Base-by-base conservation (phyloP, 148 eudicot genomes). In the Rhododendron ovatum region DNA sequence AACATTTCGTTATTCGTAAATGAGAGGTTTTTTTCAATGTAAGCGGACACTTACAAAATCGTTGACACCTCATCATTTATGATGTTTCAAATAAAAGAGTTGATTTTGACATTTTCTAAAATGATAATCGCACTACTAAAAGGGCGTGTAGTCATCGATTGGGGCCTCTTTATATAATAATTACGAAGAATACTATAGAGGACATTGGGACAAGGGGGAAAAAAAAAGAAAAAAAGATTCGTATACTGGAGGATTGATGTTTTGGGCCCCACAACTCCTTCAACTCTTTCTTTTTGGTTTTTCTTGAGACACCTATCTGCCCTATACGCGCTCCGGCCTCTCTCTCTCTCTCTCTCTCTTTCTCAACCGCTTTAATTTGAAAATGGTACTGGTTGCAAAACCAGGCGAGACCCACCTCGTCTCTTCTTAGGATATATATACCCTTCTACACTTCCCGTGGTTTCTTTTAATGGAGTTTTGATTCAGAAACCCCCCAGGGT, bases 291-390 rank as follows among this genome's bases (percentile, higher is more conserved):
- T 79, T 45, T 79, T 47, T 79, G 82, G 12, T 12, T n/a, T 47
- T 78, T n/a, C 57, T 26, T 22, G 9, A 12, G 22, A 47, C 7
- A 45, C 14, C 65, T 4, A 4, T 10, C 57, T 26, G 83, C 26
- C 24, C 37, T 17, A 45, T 57, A 15, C 12, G n/a, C 51, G 33
- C 63, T 45, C 39, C 83, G 20, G 1, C n/a, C 11, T n/a, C 55
- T 45, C 77, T 41, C 13, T 14, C 18, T 55, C 77, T 18, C 10
- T 18, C 45, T 24, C 26, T 53, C 1, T 35, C 73, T 18, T 48
- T 61, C 84, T 39, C 35, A 39, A 61, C 33, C 35, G 75, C 77
- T 83, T 65, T 65, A 65, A 63, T 83, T 83, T 83, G 85, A 81
- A 65, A 65, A 28, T 50, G 55, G 10, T 30, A 17, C 57, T 47